These are phyloP conservation scores for Pyrenophora seminiperda DNA, from an alignment of 2,329 filamentous ascomycete genomes.

Conservation along the genomic window DNA sequence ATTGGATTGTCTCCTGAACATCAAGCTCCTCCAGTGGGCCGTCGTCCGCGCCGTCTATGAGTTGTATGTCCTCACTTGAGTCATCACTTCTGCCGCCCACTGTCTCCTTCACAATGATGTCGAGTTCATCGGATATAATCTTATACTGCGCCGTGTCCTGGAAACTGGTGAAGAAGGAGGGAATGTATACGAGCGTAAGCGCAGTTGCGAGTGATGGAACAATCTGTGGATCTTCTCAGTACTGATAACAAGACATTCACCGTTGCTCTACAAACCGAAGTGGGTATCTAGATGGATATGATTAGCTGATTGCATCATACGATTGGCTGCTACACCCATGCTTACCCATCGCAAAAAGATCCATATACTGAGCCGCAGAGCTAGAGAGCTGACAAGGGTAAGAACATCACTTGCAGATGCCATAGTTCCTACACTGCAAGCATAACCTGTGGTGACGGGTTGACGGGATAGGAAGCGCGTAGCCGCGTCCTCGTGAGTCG, in stretches of 20 bases:
- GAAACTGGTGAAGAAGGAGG: slow-evolving; percentile 66
- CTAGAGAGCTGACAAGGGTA: slow-evolving; percentile 54
- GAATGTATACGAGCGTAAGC: slow-evolving; percentile 68
- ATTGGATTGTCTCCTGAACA: slow-evolving; percentile 65
- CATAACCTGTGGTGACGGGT: slow-evolving; percentile 17
- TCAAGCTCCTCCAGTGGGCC: slow-evolving; percentile 56
- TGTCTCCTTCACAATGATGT: slow-evolving; percentile 53
- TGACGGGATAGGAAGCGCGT: slow-evolving; percentile 7
- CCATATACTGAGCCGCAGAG: slow-evolving; percentile 58
- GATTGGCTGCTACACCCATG: not conserved
- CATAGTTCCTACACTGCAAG: slow-evolving; percentile 33
- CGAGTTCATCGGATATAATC: slow-evolving; percentile 63
- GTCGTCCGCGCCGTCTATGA: slow-evolving; percentile 49
- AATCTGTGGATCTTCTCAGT: slow-evolving; percentile 23
- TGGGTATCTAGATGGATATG: slow-evolving; percentile 34
- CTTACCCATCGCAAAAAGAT: slow-evolving; percentile 68
- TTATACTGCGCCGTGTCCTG: slow-evolving; percentile 62
- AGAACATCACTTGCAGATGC: slow-evolving; percentile 43
- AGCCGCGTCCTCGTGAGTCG: slow-evolving; percentile 11
- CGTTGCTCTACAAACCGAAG: slow-evolving; percentile 30
- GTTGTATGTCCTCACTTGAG: slow-evolving; percentile 38
- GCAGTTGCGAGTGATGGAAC: slow-evolving; percentile 60
- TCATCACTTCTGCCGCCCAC: slow-evolving; percentile 44
- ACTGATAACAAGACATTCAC: too few species aligned
- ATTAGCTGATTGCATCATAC: slow-evolving; percentile 13